Evolutionary conservation across 1,284 basidiomycete species (phyloP), one percentile per base, ranked within the genome.

Genomic region (Ceratobasidium sp.): DNA sequence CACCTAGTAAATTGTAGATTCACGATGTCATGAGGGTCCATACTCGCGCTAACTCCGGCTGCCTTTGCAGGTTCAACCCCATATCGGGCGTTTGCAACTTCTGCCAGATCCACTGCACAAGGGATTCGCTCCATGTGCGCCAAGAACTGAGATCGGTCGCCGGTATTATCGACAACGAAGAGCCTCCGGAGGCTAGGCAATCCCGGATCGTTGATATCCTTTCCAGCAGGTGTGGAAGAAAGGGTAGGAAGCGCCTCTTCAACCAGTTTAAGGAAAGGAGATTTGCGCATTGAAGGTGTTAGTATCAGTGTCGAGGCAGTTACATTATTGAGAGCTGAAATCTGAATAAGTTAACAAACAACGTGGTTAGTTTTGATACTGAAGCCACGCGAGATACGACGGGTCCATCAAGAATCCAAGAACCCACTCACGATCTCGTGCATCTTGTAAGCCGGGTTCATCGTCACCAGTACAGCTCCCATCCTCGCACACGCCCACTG

Each of bases 1-100:
- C 74, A 91, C 91, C 91, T 93, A 23, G 92, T 94, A 77, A 93
- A 93, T 78, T 94, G 93, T 73, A 95, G 77, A 78, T 94, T 95
- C 69, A 93, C 88, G 1, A 94, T 84, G 47, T 94, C 92, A 72
- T 92, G 87, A 50, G 87, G 86, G 14, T 84, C 71, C 72, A 78
- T 71, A 28, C 35, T 30, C 18, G 23, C 32, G 26, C 41, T 30
- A 11, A 50, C 54, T 2, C 23, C 26, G 5, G 62, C 58, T 26
- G 85, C 81, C 30, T 85, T 82, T 64, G 81, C 80, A 50, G 88
- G 83, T 11, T 81, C 74, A 44, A 78, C 78, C 32, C 77, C 78
- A 77, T 89, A 87, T 44, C 73, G 77, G 0, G 81, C 79, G 70
- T 85, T 85, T 77, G 88, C 86, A 72, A 87, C 81, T 75, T 91